Evolutionary conservation across 441 rosid species (phyloP), one percentile per base, ranked within the genome.

Genomic region (Croton setiger): DNA sequence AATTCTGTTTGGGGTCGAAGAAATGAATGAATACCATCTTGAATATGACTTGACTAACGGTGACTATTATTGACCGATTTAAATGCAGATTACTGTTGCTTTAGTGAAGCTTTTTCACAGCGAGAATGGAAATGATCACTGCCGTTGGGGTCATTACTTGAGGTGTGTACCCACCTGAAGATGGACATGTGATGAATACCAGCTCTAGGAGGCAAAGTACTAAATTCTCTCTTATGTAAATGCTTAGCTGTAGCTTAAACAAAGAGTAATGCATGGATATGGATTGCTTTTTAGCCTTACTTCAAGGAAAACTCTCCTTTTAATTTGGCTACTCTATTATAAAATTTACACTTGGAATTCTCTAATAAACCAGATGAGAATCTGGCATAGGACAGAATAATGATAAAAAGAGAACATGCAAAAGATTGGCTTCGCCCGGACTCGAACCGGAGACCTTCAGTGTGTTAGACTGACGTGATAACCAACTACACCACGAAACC

Each of bases 401-500:
- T 1, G 2, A 27, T 27, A 27, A 27, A 27, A 27, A n/a, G n/a
- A n/a, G n/a, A n/a, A n/a, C n/a, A 27, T 27, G 31, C 31, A 0
- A 27, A 27, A 27, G 2, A 27, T 27, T 27, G 31, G 2, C 31
- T 27, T 27, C 31, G 31, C 31, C 31, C 31, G 31, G 1, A 1
- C 31, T 27, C 81, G 85, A 86, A 87, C 88, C 83, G 88, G 85
- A 86, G 90, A 86, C 91, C 94, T 88, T 85, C 88, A 84, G 84
- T 83, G 91, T 84, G 97, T 87, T 88, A 86, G 86, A 90, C 86
- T 88, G 90, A 87, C 87, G 95, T 87, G 93, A 87, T 84, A 92
- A 85, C 89, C 96, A 85, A 88, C 92, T 84, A 85, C 93, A 87
- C 90, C 97, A 92, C 85, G 86, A 88, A 27, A 27, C 31, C 31